Base-by-base conservation (phyloP, 306 rosid species). In the Coriaria nepalensis region DNA sequence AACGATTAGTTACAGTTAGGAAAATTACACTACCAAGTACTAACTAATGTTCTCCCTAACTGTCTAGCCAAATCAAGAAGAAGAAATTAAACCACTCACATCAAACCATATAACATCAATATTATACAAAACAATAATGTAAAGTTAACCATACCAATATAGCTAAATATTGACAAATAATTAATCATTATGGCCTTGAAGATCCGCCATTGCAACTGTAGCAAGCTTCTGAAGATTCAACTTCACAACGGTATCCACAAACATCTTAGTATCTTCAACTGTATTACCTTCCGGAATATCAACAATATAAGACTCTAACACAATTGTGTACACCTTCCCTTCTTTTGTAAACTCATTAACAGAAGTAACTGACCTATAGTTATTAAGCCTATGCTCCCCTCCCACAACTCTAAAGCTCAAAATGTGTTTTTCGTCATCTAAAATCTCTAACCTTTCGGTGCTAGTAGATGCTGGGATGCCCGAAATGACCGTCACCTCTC, bases 331-430 rank as follows among this genome's bases (percentile, higher is more conserved):
- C 29, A 29, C 13, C 53, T 32, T 34, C 29, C 39, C 53, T 33
- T 49, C 53, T 34, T 29, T 34, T 9, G 33, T 10, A 49, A 49
- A 8, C 53, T 49, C 53, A 33, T 49, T 49, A 9, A 49, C 13
- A n/a, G 53, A 49, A 10, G 53, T 49, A 7, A 49, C 38, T 8
- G 53, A 49, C 5, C 37, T 35, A 33, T 49, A 49, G 13, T 49
- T 34, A 29, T 34, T 13, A 4, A 49, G 13, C 53, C 53, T 13
- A 12, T 49, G 53, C 29, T 49, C 53, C 7, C 53, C 53, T 3
- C 53, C 53, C 12, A 49, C 37, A 49, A 49, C 37, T 37, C 37
- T 49, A 49, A 49, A 49, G 10, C 53, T 49, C 53, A 49, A 49
- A 7, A 15, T 12, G 7, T 13, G 37, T 10, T 9, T 49, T 34